Percentiles rank a stretch among this genome's conserved stretches.
phyloP scores from a whole-genome alignment of 495 filamentous ascomycete species.

The Trichocladium uniseriatum region DNA sequence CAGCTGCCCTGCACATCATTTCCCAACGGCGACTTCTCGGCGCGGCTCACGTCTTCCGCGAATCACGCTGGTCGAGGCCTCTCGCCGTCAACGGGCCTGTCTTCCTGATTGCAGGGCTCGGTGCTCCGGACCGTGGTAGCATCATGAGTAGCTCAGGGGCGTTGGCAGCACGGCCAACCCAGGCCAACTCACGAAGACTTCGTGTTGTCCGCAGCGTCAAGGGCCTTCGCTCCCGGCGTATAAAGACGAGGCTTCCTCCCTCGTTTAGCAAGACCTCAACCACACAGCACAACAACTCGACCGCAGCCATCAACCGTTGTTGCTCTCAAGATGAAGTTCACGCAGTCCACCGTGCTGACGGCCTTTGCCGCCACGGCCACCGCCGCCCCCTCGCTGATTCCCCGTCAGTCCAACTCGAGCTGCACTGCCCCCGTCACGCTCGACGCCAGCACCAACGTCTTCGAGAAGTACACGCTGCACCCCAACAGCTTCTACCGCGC shows the following conservation, averaged over 20 bases:
- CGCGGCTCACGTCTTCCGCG: constrained; percentile 31
- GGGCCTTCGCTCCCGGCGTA: too few species aligned
- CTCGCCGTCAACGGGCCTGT: constrained; percentile 36
- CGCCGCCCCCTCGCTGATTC: constrained; percentile 32
- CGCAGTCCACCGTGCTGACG: constrained; percentile 29
- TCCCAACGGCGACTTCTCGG: constrained; percentile 25
- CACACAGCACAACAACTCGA: too few species aligned
- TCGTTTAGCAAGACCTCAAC: too few species aligned
- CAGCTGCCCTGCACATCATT: constrained; percentile 32
- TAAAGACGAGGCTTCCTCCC: too few species aligned
- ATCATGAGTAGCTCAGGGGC: neutral
- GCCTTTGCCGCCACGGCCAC: constrained; percentile 34
- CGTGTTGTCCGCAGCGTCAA: too few species aligned
- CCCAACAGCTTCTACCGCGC: constrained; percentile 48
- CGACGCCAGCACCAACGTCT: constrained; percentile 46
- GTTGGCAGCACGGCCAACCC: too few species aligned
- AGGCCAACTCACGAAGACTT: too few species aligned
- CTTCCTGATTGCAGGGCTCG: constrained; percentile 38
- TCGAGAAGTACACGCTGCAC: constrained; percentile 43
- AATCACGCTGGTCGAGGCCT: constrained; percentile 36
- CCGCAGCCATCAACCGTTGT: too few species aligned
- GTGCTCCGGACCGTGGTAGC: constrained; percentile 1
- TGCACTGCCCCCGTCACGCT: constrained; percentile 44
- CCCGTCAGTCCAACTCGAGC: constrained; percentile 26
- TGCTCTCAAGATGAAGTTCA: constrained; percentile 32